These are phyloP conservation scores for Nematocida sp. DNA, from an alignment of 371 early-diverging fungal species.

Conservation along the genomic window DNA sequence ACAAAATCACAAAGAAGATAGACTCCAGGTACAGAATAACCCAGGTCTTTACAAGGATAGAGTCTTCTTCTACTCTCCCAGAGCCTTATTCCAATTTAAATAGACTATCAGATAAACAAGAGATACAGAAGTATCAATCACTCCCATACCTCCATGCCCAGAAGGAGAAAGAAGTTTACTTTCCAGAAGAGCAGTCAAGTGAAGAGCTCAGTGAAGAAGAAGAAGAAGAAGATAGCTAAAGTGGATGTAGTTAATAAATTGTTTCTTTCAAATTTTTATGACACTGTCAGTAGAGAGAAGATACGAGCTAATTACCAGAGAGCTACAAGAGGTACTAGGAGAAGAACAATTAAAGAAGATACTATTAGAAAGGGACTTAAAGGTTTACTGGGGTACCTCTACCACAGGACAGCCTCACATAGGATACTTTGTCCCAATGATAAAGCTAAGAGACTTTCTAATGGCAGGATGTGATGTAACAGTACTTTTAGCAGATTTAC, in stretches of 20 bases:
- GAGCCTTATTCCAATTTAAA: not conserved
- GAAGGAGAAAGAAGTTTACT: conserved; percentile 19
- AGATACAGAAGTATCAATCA: conserved; percentile 2
- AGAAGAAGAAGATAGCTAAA: conserved; percentile 13
- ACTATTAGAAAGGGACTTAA: conserved; percentile 77
- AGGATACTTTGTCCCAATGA: conserved; percentile 92
- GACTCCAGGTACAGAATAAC: not conserved
- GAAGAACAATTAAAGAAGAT: conserved; percentile 76
- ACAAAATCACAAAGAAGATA: conserved; percentile 2
- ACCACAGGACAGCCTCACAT: conserved; percentile 94
- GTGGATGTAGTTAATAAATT: conserved; percentile 8
- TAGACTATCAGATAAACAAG: conserved; percentile 31
- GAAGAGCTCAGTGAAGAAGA: conserved; percentile 28
- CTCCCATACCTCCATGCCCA: conserved; percentile 42
- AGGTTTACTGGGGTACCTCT: conserved; percentile 98
- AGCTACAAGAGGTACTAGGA: conserved; percentile 90
- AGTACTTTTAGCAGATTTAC: conserved; percentile 88
- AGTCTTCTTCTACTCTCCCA: not conserved
- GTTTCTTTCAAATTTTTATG: conserved; percentile 34
- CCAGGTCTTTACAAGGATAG: conserved; percentile 6
- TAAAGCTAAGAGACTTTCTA: conserved; percentile 93
- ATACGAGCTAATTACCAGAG: conserved; percentile 78
- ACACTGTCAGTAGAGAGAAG: conserved; percentile 66
- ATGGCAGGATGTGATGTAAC: conserved; percentile 85
- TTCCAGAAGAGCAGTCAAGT: conserved; percentile 28